These are phyloP conservation scores for Hypoxylon lenormandii DNA, from an alignment of 495 filamentous ascomycete species.

Conservation along the genomic window DNA sequence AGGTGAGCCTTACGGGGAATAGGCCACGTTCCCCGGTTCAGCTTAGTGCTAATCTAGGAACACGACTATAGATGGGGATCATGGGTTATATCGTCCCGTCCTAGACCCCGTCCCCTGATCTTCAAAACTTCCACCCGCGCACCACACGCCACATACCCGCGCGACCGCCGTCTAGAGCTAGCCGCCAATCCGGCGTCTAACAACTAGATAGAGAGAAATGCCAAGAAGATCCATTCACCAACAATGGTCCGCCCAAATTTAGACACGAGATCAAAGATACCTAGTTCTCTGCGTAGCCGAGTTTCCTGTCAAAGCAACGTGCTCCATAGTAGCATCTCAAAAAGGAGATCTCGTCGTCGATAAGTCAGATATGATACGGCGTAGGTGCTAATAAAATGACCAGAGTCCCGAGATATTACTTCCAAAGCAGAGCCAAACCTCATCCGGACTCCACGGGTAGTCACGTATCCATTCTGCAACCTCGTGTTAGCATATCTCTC, in stretches of 20 bases:
- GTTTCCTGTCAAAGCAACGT: conserved; percentile 1
- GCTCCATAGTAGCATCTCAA: not conserved
- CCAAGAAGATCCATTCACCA: conserved; percentile 24
- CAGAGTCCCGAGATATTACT: conserved; percentile 2
- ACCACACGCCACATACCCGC: not conserved
- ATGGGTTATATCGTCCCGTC: conserved; percentile 4
- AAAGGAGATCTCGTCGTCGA: not conserved
- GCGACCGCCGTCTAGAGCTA: conserved; percentile 16
- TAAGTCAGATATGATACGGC: conserved; percentile 4
- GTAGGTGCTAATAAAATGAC: conserved; percentile 14
- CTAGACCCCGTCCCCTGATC: conserved; percentile 13
- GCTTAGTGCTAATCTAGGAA: conserved; percentile 38
- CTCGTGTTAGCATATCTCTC: conserved; percentile 37
- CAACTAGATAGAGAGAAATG: conserved; percentile 14
- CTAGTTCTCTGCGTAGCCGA: conserved; percentile 12
- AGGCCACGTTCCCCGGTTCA: conserved; percentile 18
- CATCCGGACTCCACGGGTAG: conserved; percentile 7
- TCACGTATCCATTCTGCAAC: conserved; percentile 27
- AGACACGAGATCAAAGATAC: conserved; percentile 36
- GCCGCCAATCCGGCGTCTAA: conserved; percentile 20
- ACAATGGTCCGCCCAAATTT: conserved; percentile 33
- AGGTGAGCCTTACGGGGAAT: conserved; percentile 25
- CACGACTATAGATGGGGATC: conserved; percentile 30
- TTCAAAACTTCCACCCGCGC: conserved; percentile 4
- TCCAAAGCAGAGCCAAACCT: conserved; percentile 31